A percentile compares a stretch with the other conserved stretches of the same genome.
phyloP scores from a whole-genome alignment of 495 filamentous ascomycete species.

The Cryomyces minteri region DNA sequence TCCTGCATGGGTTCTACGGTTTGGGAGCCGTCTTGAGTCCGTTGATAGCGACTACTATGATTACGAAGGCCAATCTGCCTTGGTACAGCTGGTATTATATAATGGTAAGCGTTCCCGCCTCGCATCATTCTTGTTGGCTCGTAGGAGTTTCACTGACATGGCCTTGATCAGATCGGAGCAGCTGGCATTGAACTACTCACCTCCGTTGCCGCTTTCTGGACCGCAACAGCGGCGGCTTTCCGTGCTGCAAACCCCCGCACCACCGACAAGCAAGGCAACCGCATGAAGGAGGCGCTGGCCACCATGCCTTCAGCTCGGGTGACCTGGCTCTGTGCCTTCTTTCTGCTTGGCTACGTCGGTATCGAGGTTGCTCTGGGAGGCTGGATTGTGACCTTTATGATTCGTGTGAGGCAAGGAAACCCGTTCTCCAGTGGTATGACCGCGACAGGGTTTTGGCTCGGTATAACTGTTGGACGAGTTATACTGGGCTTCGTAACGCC shows the following conservation, averaged over 20 bases:
- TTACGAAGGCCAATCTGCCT: conserved; percentile 26
- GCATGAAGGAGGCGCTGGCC: conserved; percentile 37
- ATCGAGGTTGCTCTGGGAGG: conserved; percentile 70
- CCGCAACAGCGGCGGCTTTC: conserved; percentile 40
- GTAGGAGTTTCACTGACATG: background rate
- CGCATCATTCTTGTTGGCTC: background rate
- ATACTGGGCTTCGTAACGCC: conserved; percentile 45
- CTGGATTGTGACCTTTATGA: conserved; percentile 52
- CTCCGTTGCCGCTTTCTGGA: conserved; percentile 45
- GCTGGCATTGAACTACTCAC: conserved; percentile 39
- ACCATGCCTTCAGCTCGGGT: conserved; percentile 28
- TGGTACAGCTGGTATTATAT: conserved; percentile 47
- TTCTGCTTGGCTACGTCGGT: conserved; percentile 67
- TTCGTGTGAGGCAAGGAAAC: conserved; percentile 32
- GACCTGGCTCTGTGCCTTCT: conserved; percentile 60
- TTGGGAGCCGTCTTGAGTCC: conserved; percentile 37
- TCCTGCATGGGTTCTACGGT: conserved; percentile 40
- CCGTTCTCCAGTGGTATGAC: conserved; percentile 42
- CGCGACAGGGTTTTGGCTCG: conserved; percentile 49
- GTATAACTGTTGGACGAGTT: conserved; percentile 40
- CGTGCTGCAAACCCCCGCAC: conserved; percentile 26
- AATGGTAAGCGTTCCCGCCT: conserved; percentile 26
- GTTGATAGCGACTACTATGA: conserved; percentile 36
- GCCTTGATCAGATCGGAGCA: conserved; percentile 31
- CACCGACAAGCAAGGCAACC: conserved; percentile 25